phyloP scores from a whole-genome alignment of 305 asterid species.

The Lippia alba region DNA sequence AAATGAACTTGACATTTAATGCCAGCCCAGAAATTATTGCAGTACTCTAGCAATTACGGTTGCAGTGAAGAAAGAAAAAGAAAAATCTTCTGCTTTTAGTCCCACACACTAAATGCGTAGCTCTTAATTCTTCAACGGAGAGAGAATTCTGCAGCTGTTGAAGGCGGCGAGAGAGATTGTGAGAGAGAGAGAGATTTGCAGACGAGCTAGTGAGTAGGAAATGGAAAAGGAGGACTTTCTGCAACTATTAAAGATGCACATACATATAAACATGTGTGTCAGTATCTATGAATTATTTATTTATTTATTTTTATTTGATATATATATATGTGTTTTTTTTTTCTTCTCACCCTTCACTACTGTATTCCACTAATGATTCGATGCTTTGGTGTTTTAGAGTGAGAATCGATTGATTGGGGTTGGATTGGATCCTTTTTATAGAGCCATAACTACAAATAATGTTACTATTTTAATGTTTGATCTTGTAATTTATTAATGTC shows the following conservation, averaged over 20 bases:
- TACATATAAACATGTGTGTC: constrained; percentile 35
- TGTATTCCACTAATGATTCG: constrained; percentile 58
- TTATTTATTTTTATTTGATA: not conserved
- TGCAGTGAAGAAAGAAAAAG: not conserved
- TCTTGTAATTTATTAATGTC: no score
- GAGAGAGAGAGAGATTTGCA: constrained; percentile 37
- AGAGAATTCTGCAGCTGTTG: constrained; percentile 41
- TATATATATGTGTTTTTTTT: not conserved
- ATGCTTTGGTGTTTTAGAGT: constrained; percentile 37
- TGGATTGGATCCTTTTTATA: constrained; percentile 15
- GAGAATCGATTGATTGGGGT: constrained; percentile 26
- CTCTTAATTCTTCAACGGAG: constrained; percentile 20
- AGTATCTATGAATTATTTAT: constrained; percentile 28
- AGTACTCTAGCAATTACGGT: not conserved
- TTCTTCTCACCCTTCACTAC: constrained; percentile 26
- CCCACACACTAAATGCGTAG: constrained; percentile 32
- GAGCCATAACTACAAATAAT: not conserved
- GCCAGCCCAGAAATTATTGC: constrained; percentile 35
- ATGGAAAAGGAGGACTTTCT: constrained; percentile 41
- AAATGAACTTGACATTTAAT: constrained; percentile 16
- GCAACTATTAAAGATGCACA: constrained; percentile 39
- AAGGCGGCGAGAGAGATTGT: constrained; percentile 55
- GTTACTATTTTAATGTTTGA: not conserved
- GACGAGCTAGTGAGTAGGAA: constrained; percentile 11
- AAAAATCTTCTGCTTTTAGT: not conserved